Evolutionary conservation across 345 rosid species (phyloP), one percentile per base, ranked within the genome.

Genomic region (Murraya paniculata): DNA sequence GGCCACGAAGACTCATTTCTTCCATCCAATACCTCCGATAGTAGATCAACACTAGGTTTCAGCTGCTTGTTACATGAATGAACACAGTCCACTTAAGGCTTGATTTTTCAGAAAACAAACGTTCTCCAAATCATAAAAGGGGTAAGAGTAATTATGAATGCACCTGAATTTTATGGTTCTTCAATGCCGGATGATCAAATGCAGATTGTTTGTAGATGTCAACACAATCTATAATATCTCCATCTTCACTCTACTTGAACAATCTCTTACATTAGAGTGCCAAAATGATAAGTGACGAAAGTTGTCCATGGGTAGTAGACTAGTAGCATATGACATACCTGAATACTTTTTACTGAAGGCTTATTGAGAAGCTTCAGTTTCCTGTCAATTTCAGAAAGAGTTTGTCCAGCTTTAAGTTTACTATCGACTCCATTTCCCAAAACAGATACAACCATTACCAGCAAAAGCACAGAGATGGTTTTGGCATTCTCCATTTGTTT

Each of bases 171-270:
- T 65, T 77, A 57, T 87, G 91, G 75, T 79, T 79, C 79, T 16
- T 89, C 60, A 88, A 68, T 1, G 73, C 80, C 0, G 90, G 91
- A 78, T 86, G 88, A 77, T 89, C 91, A 11, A 90, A 88, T 65
- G 92, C 87, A 39, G 81, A 88, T 71, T 91, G 94, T 36, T 81
- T 86, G 69, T 86, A 70, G 57, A 89, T 79, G 64, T 87, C 83
- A 5, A 91, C 77, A 53, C 90, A 89, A 36, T 87, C 91, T 28
- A 86, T 87, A 16, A 86, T 76, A 74, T 89, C 91, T 24, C 92
- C 94, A 70, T 87, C 90, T 80, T 83, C 84, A 19, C 87, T 89
- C 92, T 87, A 67, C 71, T 77, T 1, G 19, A 62, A 67, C 48
- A 13, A 41, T 7, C 39, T 13, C 68, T 56, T 10, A 16, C n/a